Base-by-base conservation (phyloP, 306 rosid species). In the Cercis canadensis region DNA sequence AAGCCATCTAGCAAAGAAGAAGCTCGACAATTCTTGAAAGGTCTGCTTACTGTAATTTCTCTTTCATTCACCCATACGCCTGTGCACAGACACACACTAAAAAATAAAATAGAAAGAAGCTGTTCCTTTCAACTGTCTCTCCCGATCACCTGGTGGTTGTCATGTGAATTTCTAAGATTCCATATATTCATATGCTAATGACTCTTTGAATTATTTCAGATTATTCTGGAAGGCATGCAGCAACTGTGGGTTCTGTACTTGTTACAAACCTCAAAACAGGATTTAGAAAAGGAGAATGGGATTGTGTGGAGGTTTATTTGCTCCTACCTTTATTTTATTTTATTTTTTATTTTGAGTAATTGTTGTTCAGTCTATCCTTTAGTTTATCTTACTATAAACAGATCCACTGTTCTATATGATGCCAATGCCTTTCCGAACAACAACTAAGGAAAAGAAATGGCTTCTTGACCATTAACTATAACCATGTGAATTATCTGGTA, bases 251-350 rank as follows among this genome's bases (percentile, higher is more conserved):
- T 58, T 91, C 97, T 65, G 96, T 95, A 67, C 72, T 87, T 16
- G 96, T 95, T 50, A 89, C 97, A 53, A 95, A 95, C 78, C 92
- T 94, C 67, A 89, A 86, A 83, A 87, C 99, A 1, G 90, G 99
- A 80, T 75, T 89, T 41, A 87, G 92, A 71, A 94, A 91, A 85
- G 97, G 90, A 62, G 99, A 84, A 46, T 89, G 85, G 77, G 99
- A 94, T 78, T 83, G 96, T 13, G 97, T 83, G 43, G 97, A 91
- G 92, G 99, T 94, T 73, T 36, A 32, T 57, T 57, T 45, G 13
- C 41, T 74, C 59, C 74, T 37, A 7, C 37, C 34, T 36, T 59
- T n/a, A n/a, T n/a, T n/a, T n/a, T n/a, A n/a, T n/a, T 33, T 56
- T 54, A 11, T 17, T 21, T 21, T 14, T 37, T 21, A 33, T 16